Percentiles rank a stretch among this genome's conserved stretches.
Conservation (phyloP, 768 basidiomycete species). For the Psilocybe tampanensis region DNA sequence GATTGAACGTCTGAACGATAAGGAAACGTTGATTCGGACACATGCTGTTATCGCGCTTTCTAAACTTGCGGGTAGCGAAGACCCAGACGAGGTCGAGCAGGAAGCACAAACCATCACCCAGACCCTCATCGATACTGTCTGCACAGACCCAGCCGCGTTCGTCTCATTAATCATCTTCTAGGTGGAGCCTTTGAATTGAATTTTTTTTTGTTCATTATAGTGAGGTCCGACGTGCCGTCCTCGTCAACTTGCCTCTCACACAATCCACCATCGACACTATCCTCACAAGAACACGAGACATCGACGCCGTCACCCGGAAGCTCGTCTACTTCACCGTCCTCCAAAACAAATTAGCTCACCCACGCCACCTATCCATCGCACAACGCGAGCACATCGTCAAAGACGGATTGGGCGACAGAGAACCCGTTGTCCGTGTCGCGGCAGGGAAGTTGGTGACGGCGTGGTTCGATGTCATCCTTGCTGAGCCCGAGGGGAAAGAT, state of each 20-base stretch:
- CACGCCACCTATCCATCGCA: conserved; percentile 70
- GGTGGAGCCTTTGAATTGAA: too few species aligned
- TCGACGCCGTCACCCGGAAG: conserved; percentile 79
- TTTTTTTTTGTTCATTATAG: conserved; percentile 38
- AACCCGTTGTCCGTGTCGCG: conserved; percentile 79
- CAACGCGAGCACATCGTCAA: conserved; percentile 87
- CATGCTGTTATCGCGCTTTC: conserved; percentile 85
- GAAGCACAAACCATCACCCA: conserved; percentile 60
- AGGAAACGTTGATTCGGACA: conserved; percentile 80
- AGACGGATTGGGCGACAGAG: conserved; percentile 88
- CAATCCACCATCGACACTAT: conserved; percentile 64
- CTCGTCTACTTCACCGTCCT: conserved; percentile 75
- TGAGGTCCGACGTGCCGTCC: conserved; percentile 90
- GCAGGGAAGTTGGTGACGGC: conserved; percentile 74
- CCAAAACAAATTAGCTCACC: conserved; percentile 56
- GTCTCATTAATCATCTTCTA: conserved; percentile 12
- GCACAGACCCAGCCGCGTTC: conserved; percentile 72
- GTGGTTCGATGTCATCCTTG: conserved; percentile 75
- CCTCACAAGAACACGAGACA: conserved; percentile 82
- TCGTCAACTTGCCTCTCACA: conserved; percentile 74
- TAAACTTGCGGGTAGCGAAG: conserved; percentile 74
- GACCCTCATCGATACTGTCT: conserved; percentile 67
- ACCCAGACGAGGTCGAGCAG: conserved; percentile 52
- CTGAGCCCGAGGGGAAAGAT: conserved; percentile 36
- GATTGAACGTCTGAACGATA: conserved; percentile 83